Base-by-base conservation (phyloP, 306 rosid genomes). In the Pueraria montana region DNA sequence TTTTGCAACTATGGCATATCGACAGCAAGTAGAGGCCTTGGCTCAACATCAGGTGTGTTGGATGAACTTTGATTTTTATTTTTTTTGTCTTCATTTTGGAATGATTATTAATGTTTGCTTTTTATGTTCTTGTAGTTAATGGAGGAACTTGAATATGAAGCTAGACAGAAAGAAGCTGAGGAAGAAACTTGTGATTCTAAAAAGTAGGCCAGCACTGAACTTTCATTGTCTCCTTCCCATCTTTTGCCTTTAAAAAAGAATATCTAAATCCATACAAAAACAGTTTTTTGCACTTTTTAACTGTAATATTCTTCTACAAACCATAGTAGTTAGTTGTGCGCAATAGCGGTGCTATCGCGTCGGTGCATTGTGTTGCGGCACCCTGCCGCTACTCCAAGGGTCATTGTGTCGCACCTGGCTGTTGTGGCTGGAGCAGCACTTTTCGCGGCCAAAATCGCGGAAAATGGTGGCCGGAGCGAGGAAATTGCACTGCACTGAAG, bases 11-110 rank as follows among this genome's bases (percentile, higher is more conserved):
- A 95, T 87, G 88, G 99, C 99, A 72, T 96, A 96, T 90, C 89
- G 99, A 16, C 99, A 96, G 87, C 92, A 94, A 87, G 99, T 96
- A 65, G 98, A 96, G 90, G 92, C 96, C 84, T 84, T 96, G 88
- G 91, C 98, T 77, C 99, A 96, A 80, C 93, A 92, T 88, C 97
- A 92, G 95, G 99, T 94, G 80, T 36, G 86, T 76, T 61, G 70
- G 71, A 83, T 50, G 66, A 80, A 77, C 66, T 45, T 79, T 30
- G 17, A 12, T 78, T 61, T 78, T n/a, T n/a, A n/a, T n/a, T 26
- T 77, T 77, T 58, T n/a, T 24, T 18, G 23, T 56, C 81, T 82
- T 52, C 61, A 18, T 43, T 59, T 56, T 11, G 34, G 14, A 63
- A 64, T 76, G 40, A n/a, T 24, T 85, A 77, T 77, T 71, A 6